phyloP scores from a whole-genome alignment of 2,329 filamentous ascomycete species.

The Lachnellula occidentalis region DNA sequence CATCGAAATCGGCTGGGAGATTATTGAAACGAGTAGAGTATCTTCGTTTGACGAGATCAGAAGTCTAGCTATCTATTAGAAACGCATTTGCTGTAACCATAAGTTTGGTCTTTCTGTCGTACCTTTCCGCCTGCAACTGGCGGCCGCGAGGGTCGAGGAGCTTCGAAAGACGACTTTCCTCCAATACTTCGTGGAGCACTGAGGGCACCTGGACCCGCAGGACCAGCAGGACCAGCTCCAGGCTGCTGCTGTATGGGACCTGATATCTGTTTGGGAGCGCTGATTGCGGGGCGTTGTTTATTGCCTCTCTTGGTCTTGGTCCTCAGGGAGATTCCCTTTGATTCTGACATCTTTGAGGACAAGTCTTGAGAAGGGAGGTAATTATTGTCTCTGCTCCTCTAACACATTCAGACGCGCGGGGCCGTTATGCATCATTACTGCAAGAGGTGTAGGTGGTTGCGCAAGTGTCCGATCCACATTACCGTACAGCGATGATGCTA shows the following conservation, averaged over 20 bases:
- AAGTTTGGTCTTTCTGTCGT: conserved; percentile 11
- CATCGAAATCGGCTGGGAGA: conserved; percentile 62
- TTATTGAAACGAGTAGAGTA: conserved; percentile 93
- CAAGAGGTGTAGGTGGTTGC: no score
- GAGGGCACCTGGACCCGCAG: no score
- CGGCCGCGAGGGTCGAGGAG: conserved; percentile 42
- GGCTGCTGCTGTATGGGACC: conserved; percentile 53
- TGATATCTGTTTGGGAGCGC: conserved; percentile 58
- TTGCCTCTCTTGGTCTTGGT: conserved; percentile 48
- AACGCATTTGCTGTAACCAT: neutral
- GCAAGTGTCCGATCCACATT: no score
- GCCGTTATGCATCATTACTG: no score
- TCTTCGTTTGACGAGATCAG: conserved; percentile 85
- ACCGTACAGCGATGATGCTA: no score
- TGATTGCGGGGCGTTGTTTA: conserved; percentile 50
- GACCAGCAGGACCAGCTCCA: conserved; percentile 39
- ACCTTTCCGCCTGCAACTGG: conserved; percentile 52
- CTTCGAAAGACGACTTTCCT: conserved; percentile 30
- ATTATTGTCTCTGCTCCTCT: neutral
- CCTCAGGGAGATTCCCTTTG: conserved; percentile 55
- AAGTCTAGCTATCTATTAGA: conserved; percentile 38
- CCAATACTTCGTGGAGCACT: conserved; percentile 33
- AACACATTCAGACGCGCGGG: no score
- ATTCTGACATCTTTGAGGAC: conserved; percentile 50
- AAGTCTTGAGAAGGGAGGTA: neutral